These are phyloP conservation scores for Eucalyptus tenuipes DNA, from an alignment of 345 rosid genomes.

Conservation along the genomic window DNA sequence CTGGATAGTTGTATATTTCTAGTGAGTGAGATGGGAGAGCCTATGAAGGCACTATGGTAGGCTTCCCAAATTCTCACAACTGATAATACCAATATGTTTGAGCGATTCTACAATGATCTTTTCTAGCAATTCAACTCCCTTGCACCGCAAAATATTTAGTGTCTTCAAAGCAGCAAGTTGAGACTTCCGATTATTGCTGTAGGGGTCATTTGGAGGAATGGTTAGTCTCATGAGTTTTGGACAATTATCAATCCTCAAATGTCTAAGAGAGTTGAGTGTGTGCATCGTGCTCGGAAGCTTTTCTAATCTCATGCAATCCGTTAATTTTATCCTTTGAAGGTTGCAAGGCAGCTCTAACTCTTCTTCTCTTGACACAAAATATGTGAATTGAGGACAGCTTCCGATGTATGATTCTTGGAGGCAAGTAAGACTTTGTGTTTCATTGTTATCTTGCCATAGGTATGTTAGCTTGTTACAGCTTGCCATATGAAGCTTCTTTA, in stretches of 20 bases:
- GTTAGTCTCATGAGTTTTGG: background rate
- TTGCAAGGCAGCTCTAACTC: background rate
- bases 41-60: background rate
- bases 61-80: background rate
- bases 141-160: background rate
- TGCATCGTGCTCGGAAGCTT: too few species aligned
- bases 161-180: background rate
- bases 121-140: background rate
- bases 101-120: background rate
- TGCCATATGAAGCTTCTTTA: background rate
- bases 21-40: background rate
- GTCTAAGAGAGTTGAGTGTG: too few species aligned
- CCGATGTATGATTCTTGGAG: background rate
- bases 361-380: background rate
- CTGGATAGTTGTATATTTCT: background rate
- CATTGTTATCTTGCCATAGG: background rate
- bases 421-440: background rate
- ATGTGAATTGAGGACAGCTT: background rate
- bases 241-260: too few species aligned
- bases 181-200: background rate
- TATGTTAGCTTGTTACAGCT: background rate
- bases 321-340: background rate
- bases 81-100: fast-evolving
- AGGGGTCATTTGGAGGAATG: background rate
- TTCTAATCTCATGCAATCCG: too few species aligned